These are phyloP conservation scores for Erythrobasidium hasegawianum DNA, from an alignment of 1,284 basidiomycete species.

Conservation along the genomic window DNA sequence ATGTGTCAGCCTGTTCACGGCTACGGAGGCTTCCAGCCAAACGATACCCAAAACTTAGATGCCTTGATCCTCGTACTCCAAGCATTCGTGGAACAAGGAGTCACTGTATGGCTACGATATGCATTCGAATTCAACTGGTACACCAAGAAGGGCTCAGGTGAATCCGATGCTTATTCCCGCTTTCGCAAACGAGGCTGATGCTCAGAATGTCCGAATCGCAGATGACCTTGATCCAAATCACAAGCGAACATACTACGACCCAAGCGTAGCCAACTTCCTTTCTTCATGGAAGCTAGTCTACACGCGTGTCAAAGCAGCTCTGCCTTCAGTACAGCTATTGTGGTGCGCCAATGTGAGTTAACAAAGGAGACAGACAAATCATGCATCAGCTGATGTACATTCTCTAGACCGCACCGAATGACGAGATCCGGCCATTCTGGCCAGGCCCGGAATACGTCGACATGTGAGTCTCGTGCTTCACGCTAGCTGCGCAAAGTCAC, in stretches of 20 bases:
- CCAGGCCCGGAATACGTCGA: conserved; percentile 26
- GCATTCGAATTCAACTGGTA: conserved; percentile 39
- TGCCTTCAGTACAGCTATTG: conserved; percentile 21
- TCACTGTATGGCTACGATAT: conserved; percentile 50
- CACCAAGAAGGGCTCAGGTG: neutral
- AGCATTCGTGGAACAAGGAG: conserved; percentile 49
- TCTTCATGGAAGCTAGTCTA: conserved; percentile 20
- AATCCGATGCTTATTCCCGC: too few species aligned
- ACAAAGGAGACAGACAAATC: neutral
- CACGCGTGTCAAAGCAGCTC: conserved; percentile 9
- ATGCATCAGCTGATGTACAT: neutral
- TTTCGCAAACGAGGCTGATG: too few species aligned
- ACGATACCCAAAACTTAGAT: conserved; percentile 46
- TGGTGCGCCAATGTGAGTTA: conserved; percentile 24
- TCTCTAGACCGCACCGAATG: neutral
- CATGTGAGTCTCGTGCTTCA: neutral
- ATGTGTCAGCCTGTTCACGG: conserved; percentile 37
- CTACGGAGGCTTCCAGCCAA: conserved; percentile 40
- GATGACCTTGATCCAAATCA: conserved; percentile 26
- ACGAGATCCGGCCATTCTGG: conserved; percentile 31
- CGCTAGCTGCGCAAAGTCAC: neutral
- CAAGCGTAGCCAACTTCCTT: conserved; percentile 14
- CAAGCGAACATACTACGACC: conserved; percentile 21
- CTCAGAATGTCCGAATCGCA: neutral
- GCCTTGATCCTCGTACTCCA: conserved; percentile 48